Evolutionary conservation across 2,329 filamentous ascomycete genomes (phyloP).

Genomic region (Bipolaris cookei): DNA sequence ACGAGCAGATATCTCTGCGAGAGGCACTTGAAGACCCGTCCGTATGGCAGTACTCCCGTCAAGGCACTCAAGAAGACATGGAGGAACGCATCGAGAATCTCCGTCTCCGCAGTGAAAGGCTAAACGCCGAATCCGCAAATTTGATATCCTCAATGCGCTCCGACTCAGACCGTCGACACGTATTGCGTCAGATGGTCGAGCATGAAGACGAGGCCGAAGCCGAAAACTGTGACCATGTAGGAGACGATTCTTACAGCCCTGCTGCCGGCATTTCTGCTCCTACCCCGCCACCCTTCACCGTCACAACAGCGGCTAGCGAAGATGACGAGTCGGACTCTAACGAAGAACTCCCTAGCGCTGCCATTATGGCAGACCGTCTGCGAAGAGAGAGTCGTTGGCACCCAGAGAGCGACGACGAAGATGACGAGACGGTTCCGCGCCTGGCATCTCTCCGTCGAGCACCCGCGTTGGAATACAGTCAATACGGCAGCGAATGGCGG

Average conservation of each 20-base stretch:
- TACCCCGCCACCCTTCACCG: conserved; percentile 50
- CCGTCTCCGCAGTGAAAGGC: conserved; percentile 25
- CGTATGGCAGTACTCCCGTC: conserved; percentile 40
- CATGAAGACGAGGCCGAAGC: conserved; percentile 31
- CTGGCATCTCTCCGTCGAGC: conserved; percentile 33
- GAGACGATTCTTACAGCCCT: conserved; percentile 27
- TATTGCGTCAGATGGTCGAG: conserved; percentile 23
- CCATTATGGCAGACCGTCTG: conserved; percentile 50
- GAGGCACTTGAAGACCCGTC: conserved; percentile 46
- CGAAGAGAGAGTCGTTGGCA: conserved; percentile 49
- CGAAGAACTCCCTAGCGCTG: conserved; percentile 48
- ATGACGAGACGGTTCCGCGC: conserved; percentile 40
- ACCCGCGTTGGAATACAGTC: conserved; percentile 30
- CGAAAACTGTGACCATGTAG: conserved; percentile 43
- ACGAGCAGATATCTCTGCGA: conserved; percentile 41
- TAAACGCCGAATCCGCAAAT: conserved; percentile 16
- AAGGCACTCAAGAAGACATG: conserved; percentile 32
- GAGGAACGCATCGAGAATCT: conserved; percentile 38
- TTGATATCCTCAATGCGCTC: conserved; percentile 20
- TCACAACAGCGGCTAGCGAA: conserved; percentile 46
- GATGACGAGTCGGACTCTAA: conserved; percentile 44
- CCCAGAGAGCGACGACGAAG: conserved; percentile 47
- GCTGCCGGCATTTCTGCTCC: conserved; percentile 43
- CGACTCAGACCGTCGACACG: conserved; percentile 18
- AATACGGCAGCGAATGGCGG: conserved; percentile 29